Evolutionary conservation across 1,284 basidiomycete genomes (phyloP), one percentile per base, ranked within the genome.

Genomic region (Ceratobasidium sp.): DNA sequence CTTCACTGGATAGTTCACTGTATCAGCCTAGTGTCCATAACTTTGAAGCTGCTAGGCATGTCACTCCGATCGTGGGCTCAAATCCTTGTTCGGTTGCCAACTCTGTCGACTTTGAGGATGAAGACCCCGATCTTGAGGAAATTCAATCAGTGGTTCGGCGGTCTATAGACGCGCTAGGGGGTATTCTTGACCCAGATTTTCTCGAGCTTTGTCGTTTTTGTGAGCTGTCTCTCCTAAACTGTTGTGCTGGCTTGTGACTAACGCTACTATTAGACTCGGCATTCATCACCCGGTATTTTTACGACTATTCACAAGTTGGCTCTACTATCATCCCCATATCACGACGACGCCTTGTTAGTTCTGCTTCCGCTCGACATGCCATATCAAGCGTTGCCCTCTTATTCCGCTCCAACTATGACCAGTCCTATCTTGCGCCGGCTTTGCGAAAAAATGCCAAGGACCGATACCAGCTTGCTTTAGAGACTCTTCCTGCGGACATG

Each of bases 361-460:
- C 59, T 16, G 21, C n/a, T 23, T 41, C 59, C 2, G 18, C 21
- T 36, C 39, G 43, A 45, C 41, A 61, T 28, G 59, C 21, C 36
- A 61, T 61, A 23, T n/a, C 34, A 6, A 21, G 39, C 21, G 4
- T 45, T 43, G 39, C 59, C 23, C 23, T 45, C 23, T 61, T 61
- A 28, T 61, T 61, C 21, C 59, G 59, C 3, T 14, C 59, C 2
- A 41, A 61, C 28, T 61, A 61, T 21, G 59, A 61, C 10, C 16
- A 32, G n/a, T 61, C 59, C 10, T 8, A 23, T 26, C 21, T 45
- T 5, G 34, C 36, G 2, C 10, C 39, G 18, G 3, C 36, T 26
- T 26, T 61, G n/a, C 59, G 59, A 18, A 45, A 45, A 12, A 9
- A 61, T 26, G 41, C 59, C 10, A 45, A 12, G 23, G 39, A 43